Conservation (phyloP, 345 rosid genomes). For the Hirschfeldia incana region DNA sequence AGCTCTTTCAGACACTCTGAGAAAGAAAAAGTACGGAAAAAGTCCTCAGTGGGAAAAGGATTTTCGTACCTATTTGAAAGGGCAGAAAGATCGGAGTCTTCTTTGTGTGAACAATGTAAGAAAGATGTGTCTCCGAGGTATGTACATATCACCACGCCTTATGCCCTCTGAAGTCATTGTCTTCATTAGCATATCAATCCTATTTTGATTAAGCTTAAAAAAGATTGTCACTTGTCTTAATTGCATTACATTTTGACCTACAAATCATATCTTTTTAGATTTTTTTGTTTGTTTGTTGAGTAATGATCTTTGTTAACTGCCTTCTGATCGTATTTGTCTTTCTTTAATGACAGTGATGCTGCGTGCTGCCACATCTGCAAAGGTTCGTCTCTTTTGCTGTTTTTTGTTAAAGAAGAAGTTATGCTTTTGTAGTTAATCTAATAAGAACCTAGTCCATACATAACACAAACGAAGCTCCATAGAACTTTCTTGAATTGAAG, state of each 20-base stretch:
- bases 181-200: constrained; percentile 12
- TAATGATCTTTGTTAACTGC: constrained; percentile 17
- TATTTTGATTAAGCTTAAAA: constrained; percentile 4
- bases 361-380: constrained; percentile 79
- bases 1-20: constrained; percentile 47
- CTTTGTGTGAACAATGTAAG: constrained; percentile 79
- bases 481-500: neutral
- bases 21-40: constrained; percentile 39
- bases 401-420: neutral
- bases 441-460: neutral
- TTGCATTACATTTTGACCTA: constrained; percentile 11
- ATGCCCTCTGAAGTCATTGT: constrained; percentile 11
- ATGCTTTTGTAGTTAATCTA: constrained; percentile 18
- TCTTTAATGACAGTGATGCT: constrained; percentile 71
- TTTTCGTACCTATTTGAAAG: constrained; percentile 74
- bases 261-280: neutral
- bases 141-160: constrained; percentile 19
- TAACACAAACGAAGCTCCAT: constrained; percentile 15
- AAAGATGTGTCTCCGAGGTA: constrained; percentile 78
- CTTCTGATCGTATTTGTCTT: constrained; percentile 13
- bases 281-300: constrained; percentile 9
- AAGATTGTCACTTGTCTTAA: constrained; percentile 16
- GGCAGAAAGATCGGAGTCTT: constrained; percentile 71
- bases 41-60: constrained; percentile 52
- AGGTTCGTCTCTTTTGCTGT: constrained; percentile 52